These are phyloP conservation scores for Ilex paraguariensis DNA, from an alignment of 305 asterid genomes.

Conservation along the genomic window DNA sequence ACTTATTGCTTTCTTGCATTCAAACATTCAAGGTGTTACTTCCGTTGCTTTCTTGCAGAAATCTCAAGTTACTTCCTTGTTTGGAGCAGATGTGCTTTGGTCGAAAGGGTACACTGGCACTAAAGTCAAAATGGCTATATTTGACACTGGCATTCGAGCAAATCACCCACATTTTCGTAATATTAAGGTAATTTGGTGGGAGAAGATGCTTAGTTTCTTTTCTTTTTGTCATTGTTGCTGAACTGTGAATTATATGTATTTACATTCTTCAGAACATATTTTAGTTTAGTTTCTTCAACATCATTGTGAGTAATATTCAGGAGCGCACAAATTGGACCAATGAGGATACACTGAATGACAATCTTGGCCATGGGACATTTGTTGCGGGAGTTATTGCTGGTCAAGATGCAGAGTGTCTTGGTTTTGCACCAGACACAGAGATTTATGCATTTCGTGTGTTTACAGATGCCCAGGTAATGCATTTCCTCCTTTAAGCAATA, in stretches of 20 bases:
- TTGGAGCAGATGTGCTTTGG: constrained; percentile 96
- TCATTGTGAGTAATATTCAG: constrained; percentile 30
- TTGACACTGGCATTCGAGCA: constrained; percentile 92
- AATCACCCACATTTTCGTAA: constrained; percentile 97
- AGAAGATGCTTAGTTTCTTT: constrained; percentile 4
- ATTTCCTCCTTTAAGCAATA: constrained; percentile 24
- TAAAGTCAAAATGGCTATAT: constrained; percentile 97
- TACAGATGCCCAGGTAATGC: constrained; percentile 97
- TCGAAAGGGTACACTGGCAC: constrained; percentile 88
- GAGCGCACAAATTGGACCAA: constrained; percentile 99
- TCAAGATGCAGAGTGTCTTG: constrained; percentile 93
- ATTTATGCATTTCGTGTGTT: constrained; percentile 97
- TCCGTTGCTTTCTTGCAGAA: constrained; percentile 51
- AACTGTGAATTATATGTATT: not conserved
- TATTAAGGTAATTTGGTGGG: constrained; percentile 59
- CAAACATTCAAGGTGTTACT: constrained; percentile 7
- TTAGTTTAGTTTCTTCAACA: not conserved
- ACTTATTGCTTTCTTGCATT: constrained; percentile 37
- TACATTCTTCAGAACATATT: no score
- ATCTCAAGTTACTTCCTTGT: constrained; percentile 92
- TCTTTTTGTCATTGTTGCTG: not conserved
- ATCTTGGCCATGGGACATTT: constrained; percentile 99
- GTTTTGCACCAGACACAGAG: constrained; percentile 98
- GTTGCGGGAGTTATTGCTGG: constrained; percentile 99
- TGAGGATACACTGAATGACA: constrained; percentile 92